A percentile compares a stretch with the other conserved stretches of the same genome.
Evolutionary conservation across 305 asterid species (phyloP).

Genomic region (Vinca major): DNA sequence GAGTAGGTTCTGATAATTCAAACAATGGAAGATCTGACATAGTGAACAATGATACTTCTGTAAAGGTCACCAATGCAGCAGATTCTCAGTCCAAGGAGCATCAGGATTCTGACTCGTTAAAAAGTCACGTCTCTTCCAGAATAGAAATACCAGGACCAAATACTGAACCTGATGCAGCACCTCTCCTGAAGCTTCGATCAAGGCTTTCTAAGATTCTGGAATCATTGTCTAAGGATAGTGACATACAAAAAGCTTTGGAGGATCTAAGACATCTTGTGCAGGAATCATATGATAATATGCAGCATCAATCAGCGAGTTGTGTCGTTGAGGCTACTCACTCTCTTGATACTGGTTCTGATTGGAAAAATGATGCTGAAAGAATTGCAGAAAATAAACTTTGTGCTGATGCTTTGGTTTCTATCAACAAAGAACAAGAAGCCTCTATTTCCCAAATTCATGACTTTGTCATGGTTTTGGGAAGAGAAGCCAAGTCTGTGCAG

Average conservation of each 20-base stretch:
- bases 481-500: slow-evolving; percentile 45
- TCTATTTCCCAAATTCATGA: slow-evolving; percentile 51
- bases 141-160: slow-evolving; percentile 19
- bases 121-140: slow-evolving; percentile 18
- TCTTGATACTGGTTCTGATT: slow-evolving; percentile 24
- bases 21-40: slow-evolving; percentile 30
- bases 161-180: slow-evolving; percentile 32
- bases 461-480: slow-evolving; percentile 48
- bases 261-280: slow-evolving; percentile 44
- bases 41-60: slow-evolving; percentile 19
- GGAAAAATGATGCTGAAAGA: slow-evolving; percentile 21
- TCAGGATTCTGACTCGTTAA: slow-evolving; percentile 17
- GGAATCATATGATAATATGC: slow-evolving; percentile 39
- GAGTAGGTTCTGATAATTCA: slow-evolving; percentile 28
- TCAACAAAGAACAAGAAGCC: slow-evolving; percentile 31
- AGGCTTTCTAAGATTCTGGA: slow-evolving; percentile 53
- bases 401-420: slow-evolving; percentile 17
- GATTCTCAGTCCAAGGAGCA: slow-evolving; percentile 25
- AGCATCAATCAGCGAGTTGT: slow-evolving; percentile 28
- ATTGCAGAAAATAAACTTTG: slow-evolving; percentile 26
- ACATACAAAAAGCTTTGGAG: slow-evolving; percentile 42
- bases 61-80: slow-evolving; percentile 15
- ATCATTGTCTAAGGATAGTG: slow-evolving; percentile 42
- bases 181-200: slow-evolving; percentile 46
- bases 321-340: slow-evolving; percentile 22